Evolutionary conservation across 2,329 filamentous ascomycete species (phyloP), one percentile per base, ranked within the genome.

Genomic region (Colletotrichum sojae): DNA sequence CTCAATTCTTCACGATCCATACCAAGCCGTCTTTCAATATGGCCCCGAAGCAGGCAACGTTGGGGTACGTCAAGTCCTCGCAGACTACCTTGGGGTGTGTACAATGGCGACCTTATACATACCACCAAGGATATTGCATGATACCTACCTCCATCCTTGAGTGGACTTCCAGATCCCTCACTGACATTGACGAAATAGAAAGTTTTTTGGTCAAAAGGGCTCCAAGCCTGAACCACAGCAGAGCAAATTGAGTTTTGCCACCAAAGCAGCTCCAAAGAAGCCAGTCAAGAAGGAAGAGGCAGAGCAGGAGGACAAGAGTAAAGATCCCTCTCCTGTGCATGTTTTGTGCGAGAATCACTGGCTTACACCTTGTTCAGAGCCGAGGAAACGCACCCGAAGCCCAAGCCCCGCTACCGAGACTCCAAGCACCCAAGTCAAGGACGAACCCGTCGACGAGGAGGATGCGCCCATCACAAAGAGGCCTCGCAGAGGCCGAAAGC

Each of bases 51-150:
- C 94, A 97, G 83, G 90, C 92, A 76, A 97, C 93, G 70, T 83
- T 97, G 80, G 93, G 93, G 94, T 97, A 96, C 83, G 94, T 95
- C 71, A 91, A 89, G 81, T 83, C 90, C 75, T 86, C 86, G 72
- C 93, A 95, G 84, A 89, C 87, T 77, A 94, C 91, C 74, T 83
- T 95, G 80, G 88, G 91, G 92, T 94, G 89, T 81, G 83, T 82
- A 67, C 66, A 64, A 70, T 71, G 67, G 56, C 51, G 63, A 57
- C 36, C 12, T 55, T 20, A 31, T 54, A 25, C 53, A 8, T 20
- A 52, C 31, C 43, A 20, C 49, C 55, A 20, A 48, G 31, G 27
- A 54, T 46, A 51, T 40, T 12, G 45, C 39, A 16, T 9, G n/a
- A 22, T 13, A 5, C 15, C 49, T 56, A 46, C 46, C 22, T 49